Evolutionary conservation across 768 basidiomycete genomes (phyloP), one percentile per base, ranked within the genome.

Genomic region (Termitomyces sp.): DNA sequence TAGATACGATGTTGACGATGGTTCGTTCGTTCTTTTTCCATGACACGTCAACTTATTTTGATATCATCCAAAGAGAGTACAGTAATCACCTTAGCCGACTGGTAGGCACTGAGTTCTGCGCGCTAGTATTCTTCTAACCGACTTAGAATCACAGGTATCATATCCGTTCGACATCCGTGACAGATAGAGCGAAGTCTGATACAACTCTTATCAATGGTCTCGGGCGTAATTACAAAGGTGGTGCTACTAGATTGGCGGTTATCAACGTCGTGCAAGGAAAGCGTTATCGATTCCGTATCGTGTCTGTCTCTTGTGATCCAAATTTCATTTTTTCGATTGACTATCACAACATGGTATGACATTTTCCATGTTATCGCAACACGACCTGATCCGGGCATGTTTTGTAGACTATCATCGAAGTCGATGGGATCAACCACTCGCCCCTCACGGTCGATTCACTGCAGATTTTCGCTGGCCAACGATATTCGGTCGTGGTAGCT

Each of bases 301-400:
- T 74, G 40, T 67, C 66, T 35, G 59, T 69, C 45, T 66, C 68
- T 21, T 73, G 69, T 62, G 66, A 65, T 55, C 62, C 68, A 8
- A 66, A 64, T 37, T 78, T 70, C 60, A 66, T 65, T 40, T 79
- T 81, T 62, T 67, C 73, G 2, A 73, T 81, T 33, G 76, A 79
- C 58, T 69, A 70, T n/a, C 79, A 81, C 56, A 64, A 65, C 7
- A 63, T 82, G 71, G 74, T 45, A 21, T 5, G 53, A 5, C 14
- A 26, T n/a, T 26, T 5, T 9, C 9, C 1, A 5, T 21, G 2
- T 2, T 1, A 17, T 38, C 26, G 15, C 8, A n/a, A 6, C 17
- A 17, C 10, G 19, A 19, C 8, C 28, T 15, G 8, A 52, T 3
- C 1, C 52, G 21, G n/a, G 14, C 19, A 53, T 31, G 14, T 23